Evolutionary conservation across 2,329 filamentous ascomycete genomes (phyloP).

Genomic region (Lachnellula suecica): DNA sequence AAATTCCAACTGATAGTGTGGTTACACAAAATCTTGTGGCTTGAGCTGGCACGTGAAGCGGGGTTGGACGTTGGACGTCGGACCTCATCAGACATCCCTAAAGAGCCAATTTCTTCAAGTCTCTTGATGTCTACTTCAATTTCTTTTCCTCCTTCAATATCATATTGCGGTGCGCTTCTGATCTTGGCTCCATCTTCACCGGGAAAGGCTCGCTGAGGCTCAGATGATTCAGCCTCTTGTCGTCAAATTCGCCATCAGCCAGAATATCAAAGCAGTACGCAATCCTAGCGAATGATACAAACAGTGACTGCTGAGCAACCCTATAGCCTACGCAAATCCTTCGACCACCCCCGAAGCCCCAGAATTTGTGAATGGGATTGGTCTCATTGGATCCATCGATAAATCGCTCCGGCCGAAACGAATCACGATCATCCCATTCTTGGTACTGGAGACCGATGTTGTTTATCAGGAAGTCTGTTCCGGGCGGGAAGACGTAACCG

Average conservation of each 20-base stretch:
- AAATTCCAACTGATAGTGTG: no score
- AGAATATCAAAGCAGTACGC: constrained; percentile 1
- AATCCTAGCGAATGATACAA: constrained; percentile 1
- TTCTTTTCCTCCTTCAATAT: background rate
- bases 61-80: no score
- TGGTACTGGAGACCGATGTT: constrained; percentile 1
- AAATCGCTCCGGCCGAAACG: constrained; percentile 35
- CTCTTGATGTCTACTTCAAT: no score
- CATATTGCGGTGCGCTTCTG: background rate
- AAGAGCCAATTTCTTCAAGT: no score
- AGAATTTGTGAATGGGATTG: background rate
- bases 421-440: constrained; percentile 25
- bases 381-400: constrained; percentile 14
- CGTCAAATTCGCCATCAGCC: background rate
- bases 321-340: constrained; percentile 4
- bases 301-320: constrained; percentile 3
- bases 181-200: background rate
- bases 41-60: no score
- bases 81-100: no score
- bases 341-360: constrained; percentile 3
- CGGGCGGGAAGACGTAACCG: constrained; percentile 1
- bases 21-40: no score
- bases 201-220: background rate
- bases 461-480: constrained; percentile 35
- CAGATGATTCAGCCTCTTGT: background rate